Evolutionary conservation across 2,329 filamentous ascomycete genomes (phyloP), one percentile per base, ranked within the genome.

Genomic region (Trichoderma polysporum): DNA sequence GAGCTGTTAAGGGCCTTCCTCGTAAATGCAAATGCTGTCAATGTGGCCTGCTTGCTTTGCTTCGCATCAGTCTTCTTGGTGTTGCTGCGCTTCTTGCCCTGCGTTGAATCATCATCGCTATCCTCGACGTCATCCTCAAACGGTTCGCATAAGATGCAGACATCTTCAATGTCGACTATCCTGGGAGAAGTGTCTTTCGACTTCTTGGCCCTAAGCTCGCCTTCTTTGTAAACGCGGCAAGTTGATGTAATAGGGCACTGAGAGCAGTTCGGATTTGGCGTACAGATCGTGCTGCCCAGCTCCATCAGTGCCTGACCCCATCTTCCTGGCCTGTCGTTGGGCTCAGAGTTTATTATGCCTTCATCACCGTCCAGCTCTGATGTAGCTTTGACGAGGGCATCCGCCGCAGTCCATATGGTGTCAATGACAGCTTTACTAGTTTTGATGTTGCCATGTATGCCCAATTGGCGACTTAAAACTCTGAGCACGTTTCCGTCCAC

Each of bases 291-390:
- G 69, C 86, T 88, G 3, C 87, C 87, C 4, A 90, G 79, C 72
- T 90, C 87, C 87, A 90, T 90, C 29, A 90, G 75, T 0, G 85
- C 87, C 72, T 90, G 87, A 0, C 88, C 88, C 87, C 87, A 89
- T 68, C 83, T 76, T 0, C 87, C 87, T 0, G 87, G 86, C 25
- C 83, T 75, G 61, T 85, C 81, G 63, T 83, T 88, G 15, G 73
- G 69, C 25, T 75, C 70, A 0, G 73, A 72, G 6, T 75, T 73
- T 2, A 4, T 39, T 66, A 0, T 69, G 0, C 68, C 70, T 0
- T 70, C 70, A 0, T 71, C 69, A 1, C 70, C 71, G 62, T 84
- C 83, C 5, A 69, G 37, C 31, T 57, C 68, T 0, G 85, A 83
- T 1, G 86, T 81, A 2, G 80, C 79, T 59, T 83, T 83, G 57